Evolutionary conservation across 805 yeast genomes (phyloP).

Genomic region (Grigorovia transvaalensis): DNA sequence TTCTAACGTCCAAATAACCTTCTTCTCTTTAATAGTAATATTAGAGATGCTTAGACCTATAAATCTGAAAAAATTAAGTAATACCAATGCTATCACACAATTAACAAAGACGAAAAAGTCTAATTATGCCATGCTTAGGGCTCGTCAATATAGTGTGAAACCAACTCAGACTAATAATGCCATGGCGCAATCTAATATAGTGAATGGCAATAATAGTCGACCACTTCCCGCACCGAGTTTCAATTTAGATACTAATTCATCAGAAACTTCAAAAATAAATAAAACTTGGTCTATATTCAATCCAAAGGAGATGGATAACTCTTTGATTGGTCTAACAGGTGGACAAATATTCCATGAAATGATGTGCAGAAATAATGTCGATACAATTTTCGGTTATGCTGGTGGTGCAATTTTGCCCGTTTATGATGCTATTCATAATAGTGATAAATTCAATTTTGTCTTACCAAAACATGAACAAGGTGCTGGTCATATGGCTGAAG

Average conservation of each 20-base stretch:
- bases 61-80: not conserved
- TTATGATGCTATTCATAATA: slow-evolving; percentile 91
- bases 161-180: not conserved
- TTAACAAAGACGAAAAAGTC: slow-evolving; percentile 1
- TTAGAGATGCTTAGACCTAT: not conserved
- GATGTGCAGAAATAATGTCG: slow-evolving; percentile 95
- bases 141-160: slow-evolving; percentile 1
- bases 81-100: not conserved
- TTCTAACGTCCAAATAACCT: too few species aligned
- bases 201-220: slow-evolving; percentile 7
- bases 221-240: slow-evolving; percentile 32
- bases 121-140: not conserved
- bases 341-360: slow-evolving; percentile 98
- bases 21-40: not conserved
- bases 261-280: not conserved
- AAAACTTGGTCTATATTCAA: slow-evolving; percentile 4
- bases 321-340: slow-evolving; percentile 93
- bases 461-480: slow-evolving; percentile 98
- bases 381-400: slow-evolving; percentile 93
- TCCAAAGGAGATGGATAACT: slow-evolving; percentile 49
- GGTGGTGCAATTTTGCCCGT: slow-evolving; percentile 99
- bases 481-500: slow-evolving; percentile 99
- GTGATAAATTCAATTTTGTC: slow-evolving; percentile 78
- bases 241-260: slow-evolving; percentile 15
- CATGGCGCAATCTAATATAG: not conserved